phyloP scores from a whole-genome alignment of 2,329 filamentous ascomycete genomes.

The Hyphodiscus sp. region DNA sequence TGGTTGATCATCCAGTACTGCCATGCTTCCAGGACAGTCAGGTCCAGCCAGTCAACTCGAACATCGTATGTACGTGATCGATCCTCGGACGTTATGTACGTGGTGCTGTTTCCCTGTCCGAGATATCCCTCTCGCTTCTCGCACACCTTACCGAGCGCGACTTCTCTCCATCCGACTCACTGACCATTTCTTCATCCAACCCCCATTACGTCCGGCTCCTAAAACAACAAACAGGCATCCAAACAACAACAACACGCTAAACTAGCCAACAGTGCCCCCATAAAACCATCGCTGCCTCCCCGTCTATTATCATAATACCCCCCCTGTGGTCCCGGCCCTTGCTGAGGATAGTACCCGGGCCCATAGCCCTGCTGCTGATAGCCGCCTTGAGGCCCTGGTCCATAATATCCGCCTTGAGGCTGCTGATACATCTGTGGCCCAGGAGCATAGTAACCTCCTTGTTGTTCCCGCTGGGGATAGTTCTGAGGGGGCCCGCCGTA shows the following conservation, averaged over 20 bases:
- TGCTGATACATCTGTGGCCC: slow-evolving; percentile 1
- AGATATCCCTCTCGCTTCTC: background rate
- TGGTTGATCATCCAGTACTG: background rate
- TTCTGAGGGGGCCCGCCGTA: slow-evolving; percentile 4
- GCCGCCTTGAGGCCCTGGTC: slow-evolving; percentile 8
- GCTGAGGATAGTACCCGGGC: slow-evolving; percentile 18
- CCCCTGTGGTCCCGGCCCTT: slow-evolving; percentile 29
- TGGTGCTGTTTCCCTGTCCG: background rate
- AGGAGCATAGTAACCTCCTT: slow-evolving; percentile 17
- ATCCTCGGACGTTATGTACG: background rate
- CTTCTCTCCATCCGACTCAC: background rate
- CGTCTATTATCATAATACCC: slow-evolving; percentile 33
- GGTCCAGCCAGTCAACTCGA: background rate
- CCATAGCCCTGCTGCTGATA: slow-evolving; percentile 16
- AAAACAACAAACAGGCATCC: slow-evolving; percentile 39
- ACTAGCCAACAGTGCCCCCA: slow-evolving; percentile 37
- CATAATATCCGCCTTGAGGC: slow-evolving; percentile 11
- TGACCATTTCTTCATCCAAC: background rate
- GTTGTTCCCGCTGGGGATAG: slow-evolving; percentile 2
- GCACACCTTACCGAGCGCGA: background rate
- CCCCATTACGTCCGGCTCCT: slow-evolving; percentile 10
- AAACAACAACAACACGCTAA: slow-evolving; percentile 46
- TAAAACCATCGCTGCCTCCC: slow-evolving; percentile 30
- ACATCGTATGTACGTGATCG: background rate
- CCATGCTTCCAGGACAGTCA: background rate